These are phyloP conservation scores for Przewalskia tangutica DNA, from an alignment of 257 asterid species.

Conservation along the genomic window DNA sequence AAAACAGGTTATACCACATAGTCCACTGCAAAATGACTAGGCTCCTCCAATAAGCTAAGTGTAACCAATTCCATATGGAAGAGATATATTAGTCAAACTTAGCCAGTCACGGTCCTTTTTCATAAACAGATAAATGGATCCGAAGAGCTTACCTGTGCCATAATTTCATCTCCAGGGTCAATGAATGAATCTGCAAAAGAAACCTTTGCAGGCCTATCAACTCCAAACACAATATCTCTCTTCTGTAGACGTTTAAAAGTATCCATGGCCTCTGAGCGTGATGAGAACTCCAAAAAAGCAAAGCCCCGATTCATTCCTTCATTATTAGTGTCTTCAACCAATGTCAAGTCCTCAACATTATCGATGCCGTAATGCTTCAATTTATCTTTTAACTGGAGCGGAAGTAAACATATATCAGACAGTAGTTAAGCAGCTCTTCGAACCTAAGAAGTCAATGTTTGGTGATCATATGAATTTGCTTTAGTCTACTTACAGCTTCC, in stretches of 20 bases:
- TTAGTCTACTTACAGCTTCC: slow-evolving; percentile 72
- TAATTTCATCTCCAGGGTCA: slow-evolving; percentile 98
- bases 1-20: neutral
- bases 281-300: slow-evolving; percentile 86
- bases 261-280: slow-evolving; percentile 95
- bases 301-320: slow-evolving; percentile 83
- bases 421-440: slow-evolving; percentile 15
- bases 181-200: slow-evolving; percentile 96
- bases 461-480: slow-evolving; percentile 3
- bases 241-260: slow-evolving; percentile 96
- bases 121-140: slow-evolving; percentile 16
- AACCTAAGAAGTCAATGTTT: slow-evolving; percentile 23
- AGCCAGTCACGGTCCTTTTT: neutral
- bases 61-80: neutral
- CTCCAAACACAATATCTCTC: slow-evolving; percentile 83
- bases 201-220: slow-evolving; percentile 92
- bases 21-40: neutral
- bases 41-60: neutral
- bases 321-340: slow-evolving; percentile 79
- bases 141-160: slow-evolving; percentile 83
- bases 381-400: slow-evolving; percentile 81
- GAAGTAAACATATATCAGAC: slow-evolving; percentile 32
- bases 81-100: neutral
- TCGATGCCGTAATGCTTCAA: slow-evolving; percentile 69
- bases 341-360: slow-evolving; percentile 76